Conservation (phyloP, 208 protist species). For the Wallacemonas sp. region DNA sequence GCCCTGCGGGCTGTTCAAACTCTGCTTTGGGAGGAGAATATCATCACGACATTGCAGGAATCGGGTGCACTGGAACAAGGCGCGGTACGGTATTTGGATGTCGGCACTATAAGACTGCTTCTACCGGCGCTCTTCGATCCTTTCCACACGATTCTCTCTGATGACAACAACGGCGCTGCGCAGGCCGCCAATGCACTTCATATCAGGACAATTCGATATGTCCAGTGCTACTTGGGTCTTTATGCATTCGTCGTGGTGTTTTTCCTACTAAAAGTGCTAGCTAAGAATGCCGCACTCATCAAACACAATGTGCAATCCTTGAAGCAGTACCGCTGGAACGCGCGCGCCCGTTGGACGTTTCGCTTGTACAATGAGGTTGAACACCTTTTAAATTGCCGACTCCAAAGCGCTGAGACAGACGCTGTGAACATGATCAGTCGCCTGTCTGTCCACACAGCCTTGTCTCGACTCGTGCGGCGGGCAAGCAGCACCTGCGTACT, state of each 20-base stretch:
- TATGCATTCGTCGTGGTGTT: slow-evolving; percentile 64
- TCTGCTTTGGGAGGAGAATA: slow-evolving; percentile 79
- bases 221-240: slow-evolving; percentile 38
- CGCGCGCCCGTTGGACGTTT: slow-evolving; percentile 62
- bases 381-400: slow-evolving; percentile 59
- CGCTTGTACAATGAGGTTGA: slow-evolving; percentile 85
- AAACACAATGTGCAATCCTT: slow-evolving; percentile 57
- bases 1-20: slow-evolving; percentile 61
- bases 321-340: slow-evolving; percentile 60
- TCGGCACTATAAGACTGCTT: slow-evolving; percentile 34
- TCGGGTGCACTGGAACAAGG: slow-evolving; percentile 38
- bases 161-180: slow-evolving; percentile 38
- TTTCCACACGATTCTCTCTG: slow-evolving; percentile 54
- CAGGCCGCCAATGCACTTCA: slow-evolving; percentile 1
- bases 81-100: slow-evolving; percentile 46
- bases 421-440: slow-evolving; percentile 52
- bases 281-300: slow-evolving; percentile 70
- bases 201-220: slow-evolving; percentile 31
- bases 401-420: slow-evolving; percentile 43
- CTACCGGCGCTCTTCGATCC: slow-evolving; percentile 67
- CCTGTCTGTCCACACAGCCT: slow-evolving; percentile 47
- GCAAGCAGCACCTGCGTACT: slow-evolving; percentile 54
- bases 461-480: slow-evolving; percentile 53
- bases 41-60: slow-evolving; percentile 65
- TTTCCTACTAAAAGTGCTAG: slow-evolving; percentile 54